These are phyloP conservation scores for Teratosphaeria gauchensis DNA, from an alignment of 2,329 filamentous ascomycete genomes.

Conservation along the genomic window DNA sequence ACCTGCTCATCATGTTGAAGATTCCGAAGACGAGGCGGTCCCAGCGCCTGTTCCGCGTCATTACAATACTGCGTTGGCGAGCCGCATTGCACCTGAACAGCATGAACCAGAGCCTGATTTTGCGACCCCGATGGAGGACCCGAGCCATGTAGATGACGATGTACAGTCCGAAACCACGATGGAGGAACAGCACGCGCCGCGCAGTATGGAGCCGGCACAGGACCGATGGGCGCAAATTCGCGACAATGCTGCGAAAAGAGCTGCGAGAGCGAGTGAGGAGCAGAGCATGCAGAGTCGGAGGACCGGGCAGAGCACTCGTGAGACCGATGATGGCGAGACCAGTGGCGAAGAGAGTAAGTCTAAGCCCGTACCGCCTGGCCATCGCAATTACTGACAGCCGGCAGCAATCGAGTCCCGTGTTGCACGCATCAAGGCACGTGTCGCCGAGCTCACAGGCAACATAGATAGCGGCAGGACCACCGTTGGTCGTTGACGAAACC, in stretches of 20 bases:
- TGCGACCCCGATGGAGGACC: conserved; percentile 11
- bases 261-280: conserved; percentile 55
- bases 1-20: conserved; percentile 42
- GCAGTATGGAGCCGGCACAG: conserved; percentile 37
- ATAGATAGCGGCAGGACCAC: conserved; percentile 12
- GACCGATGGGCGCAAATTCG: conserved; percentile 95
- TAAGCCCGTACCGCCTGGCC: neutral
- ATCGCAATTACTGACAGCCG: neutral
- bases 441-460: conserved; percentile 70
- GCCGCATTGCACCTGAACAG: conserved; percentile 6
- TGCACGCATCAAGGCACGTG: conserved; percentile 92
- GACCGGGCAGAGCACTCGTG: conserved; percentile 44
- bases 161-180: conserved; percentile 33
- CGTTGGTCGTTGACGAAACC: neutral
- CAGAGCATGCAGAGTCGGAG: conserved; percentile 41
- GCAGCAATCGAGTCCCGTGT: conserved; percentile 93
- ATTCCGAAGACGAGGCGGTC: conserved; percentile 8
- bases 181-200: conserved; percentile 22
- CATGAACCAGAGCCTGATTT: conserved; percentile 3
- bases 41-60: conserved; percentile 7
- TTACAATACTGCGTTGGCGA: conserved; percentile 12
- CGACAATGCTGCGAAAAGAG: conserved; percentile 82
- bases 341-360: conserved; percentile 87
- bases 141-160: conserved; percentile 11
- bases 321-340: conserved; percentile 76